Evolutionary conservation across 2,329 filamentous ascomycete genomes (phyloP).

Genomic region (Botrytis pseudocinerea): DNA sequence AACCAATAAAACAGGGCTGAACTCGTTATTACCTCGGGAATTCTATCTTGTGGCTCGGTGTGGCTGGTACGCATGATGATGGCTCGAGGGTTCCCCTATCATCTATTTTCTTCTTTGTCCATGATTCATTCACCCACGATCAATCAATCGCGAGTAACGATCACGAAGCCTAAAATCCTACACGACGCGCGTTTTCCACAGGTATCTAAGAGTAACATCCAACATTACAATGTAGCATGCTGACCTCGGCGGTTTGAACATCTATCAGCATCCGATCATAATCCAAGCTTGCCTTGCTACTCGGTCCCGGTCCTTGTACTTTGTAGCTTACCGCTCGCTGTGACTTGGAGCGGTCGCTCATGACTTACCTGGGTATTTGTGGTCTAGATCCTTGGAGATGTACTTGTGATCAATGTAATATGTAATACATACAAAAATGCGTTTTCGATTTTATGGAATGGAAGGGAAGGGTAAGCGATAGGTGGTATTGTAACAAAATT

Average conservation of each 20-base stretch:
- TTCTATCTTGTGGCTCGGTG: background rate
- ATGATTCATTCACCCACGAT: background rate
- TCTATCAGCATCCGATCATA: background rate
- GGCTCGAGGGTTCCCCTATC: background rate
- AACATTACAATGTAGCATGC: background rate
- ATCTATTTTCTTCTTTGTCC: background rate
- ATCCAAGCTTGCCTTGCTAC: background rate
- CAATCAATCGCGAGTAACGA: background rate
- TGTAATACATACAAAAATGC: too few relatives aligned
- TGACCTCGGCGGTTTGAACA: background rate
- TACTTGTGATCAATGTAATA: too few relatives aligned
- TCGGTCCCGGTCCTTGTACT: too few relatives aligned
- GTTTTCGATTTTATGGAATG: too few relatives aligned
- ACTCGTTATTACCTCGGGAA: background rate
- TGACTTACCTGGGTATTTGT: background rate
- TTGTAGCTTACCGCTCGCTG: background rate
- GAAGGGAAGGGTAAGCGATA: too few relatives aligned
- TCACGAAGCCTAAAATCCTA: background rate
- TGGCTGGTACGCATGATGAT: background rate
- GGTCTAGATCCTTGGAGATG: too few relatives aligned
- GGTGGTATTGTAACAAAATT: too few relatives aligned
- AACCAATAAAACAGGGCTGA: slow-evolving; percentile 3
- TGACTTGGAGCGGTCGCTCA: too few relatives aligned
- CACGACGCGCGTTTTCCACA: background rate
- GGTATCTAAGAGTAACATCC: too few relatives aligned